These are phyloP conservation scores for Betula pendula DNA, from an alignment of 306 rosid genomes.

Conservation along the genomic window DNA sequence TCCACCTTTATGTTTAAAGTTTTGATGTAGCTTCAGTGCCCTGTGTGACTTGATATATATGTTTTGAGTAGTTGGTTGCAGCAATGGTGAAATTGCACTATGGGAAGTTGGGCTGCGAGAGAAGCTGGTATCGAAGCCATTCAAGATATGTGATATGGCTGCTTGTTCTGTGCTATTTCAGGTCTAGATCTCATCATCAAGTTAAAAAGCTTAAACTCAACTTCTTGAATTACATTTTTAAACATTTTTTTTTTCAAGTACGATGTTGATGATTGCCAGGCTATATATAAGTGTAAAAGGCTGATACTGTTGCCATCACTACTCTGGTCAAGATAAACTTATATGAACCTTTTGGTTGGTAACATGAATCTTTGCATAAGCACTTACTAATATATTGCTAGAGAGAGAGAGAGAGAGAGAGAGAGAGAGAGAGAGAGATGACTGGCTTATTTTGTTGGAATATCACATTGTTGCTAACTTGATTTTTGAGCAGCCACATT, in stretches of 20 bases:
- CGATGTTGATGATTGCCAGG: no score
- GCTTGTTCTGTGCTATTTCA: slow-evolving; percentile 41
- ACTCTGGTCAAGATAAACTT: no score
- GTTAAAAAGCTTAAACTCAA: neutral
- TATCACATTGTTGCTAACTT: no score
- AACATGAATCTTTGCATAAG: no score
- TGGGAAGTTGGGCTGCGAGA: slow-evolving; percentile 55
- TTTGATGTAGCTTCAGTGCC: neutral
- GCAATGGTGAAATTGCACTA: slow-evolving; percentile 56
- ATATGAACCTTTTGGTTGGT: no score
- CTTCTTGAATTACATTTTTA: neutral
- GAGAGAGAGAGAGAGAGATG: no score
- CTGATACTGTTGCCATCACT: no score
- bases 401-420: no score
- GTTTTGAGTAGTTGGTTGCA: slow-evolving; percentile 55
- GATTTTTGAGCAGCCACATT: no score
- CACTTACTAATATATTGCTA: no score
- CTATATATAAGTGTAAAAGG: no score
- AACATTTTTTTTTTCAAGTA: neutral
- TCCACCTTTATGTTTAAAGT: neutral
- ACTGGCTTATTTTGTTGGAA: no score
- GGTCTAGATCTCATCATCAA: slow-evolving; percentile 32
- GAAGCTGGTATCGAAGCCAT: slow-evolving; percentile 47
- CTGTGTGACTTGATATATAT: slow-evolving; percentile 19
- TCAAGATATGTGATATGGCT: slow-evolving; percentile 35